phyloP scores from a whole-genome alignment of 2,329 filamentous ascomycete genomes.

The Pseudopyrenochaeta lycopersici region DNA sequence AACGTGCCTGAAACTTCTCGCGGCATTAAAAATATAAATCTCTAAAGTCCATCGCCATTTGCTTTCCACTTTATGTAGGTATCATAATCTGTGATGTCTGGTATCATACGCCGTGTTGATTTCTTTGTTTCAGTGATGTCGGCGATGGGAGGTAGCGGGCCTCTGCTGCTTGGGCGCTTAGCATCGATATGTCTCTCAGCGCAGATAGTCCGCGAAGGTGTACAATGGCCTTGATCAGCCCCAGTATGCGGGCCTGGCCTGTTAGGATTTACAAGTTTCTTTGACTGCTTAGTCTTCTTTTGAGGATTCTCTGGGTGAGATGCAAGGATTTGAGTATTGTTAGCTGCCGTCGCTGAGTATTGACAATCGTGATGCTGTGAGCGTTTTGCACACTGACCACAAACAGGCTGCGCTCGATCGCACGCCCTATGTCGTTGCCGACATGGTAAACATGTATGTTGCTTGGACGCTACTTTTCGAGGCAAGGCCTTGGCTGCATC shows the following conservation, averaged over 20 bases:
- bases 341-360: not conserved
- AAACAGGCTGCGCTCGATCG: not conserved
- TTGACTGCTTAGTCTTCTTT: not conserved
- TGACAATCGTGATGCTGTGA: conserved; percentile 2
- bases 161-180: not conserved
- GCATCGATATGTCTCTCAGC: not conserved
- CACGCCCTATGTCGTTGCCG: not conserved
- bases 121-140: not conserved
- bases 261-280: not conserved
- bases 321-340: not conserved
- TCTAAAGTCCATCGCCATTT: not conserved
- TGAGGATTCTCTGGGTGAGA: not conserved
- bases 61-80: not conserved
- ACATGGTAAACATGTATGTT: conserved; percentile 1
- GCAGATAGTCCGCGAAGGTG: not conserved
- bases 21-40: not conserved
- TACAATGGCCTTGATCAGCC: too few relatives aligned
- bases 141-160: not conserved
- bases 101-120: not conserved
- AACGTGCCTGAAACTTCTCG: not conserved
- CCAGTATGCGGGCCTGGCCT: not conserved
- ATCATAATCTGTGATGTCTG: conserved; percentile 2
- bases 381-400: conserved; percentile 6
- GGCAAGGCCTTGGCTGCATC: conserved; percentile 6
- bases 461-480: conserved; percentile 1